Percentiles rank a stretch among this genome's conserved stretches.
Evolutionary conservation across 208 protist species (phyloP).

Genomic region (Naegleria fowleri): DNA sequence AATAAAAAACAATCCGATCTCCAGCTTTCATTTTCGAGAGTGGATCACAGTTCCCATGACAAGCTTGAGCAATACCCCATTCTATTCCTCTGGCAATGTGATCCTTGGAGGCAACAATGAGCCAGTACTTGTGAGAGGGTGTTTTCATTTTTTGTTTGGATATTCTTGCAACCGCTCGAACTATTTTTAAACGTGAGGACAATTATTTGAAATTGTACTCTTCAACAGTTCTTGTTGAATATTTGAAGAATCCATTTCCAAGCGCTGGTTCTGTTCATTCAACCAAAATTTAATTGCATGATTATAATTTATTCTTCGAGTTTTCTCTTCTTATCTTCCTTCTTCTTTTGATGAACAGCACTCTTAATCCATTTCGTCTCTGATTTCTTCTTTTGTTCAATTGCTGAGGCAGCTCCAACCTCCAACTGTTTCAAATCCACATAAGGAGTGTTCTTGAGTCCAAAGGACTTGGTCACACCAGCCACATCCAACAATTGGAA

Average conservation of each 20-base stretch:
- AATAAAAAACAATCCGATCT: not conserved
- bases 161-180: too few relatives aligned
- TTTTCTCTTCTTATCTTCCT: not conserved
- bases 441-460: slow-evolving; percentile 73
- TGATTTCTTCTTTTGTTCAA: slow-evolving; percentile 2
- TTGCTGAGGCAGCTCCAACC: not conserved
- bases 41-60: not conserved
- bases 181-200: too few relatives aligned
- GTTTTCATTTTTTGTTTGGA: not conserved
- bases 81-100: not conserved
- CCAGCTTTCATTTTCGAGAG: not conserved
- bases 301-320: too few relatives aligned
- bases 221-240: too few relatives aligned
- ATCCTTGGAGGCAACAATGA: not conserved
- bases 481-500: slow-evolving; percentile 91
- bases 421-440: slow-evolving; percentile 64
- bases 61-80: not conserved
- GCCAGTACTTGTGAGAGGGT: not conserved
- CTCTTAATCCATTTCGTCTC: slow-evolving; percentile 16
- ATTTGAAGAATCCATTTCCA: too few relatives aligned
- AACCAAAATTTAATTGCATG: too few relatives aligned
- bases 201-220: too few relatives aligned
- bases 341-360: not conserved
- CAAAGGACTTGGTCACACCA: slow-evolving; percentile 83
- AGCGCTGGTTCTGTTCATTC: too few relatives aligned